Conservation (phyloP, 2,329 filamentous ascomycete genomes). For the Ceratocystis ficicola region DNA sequence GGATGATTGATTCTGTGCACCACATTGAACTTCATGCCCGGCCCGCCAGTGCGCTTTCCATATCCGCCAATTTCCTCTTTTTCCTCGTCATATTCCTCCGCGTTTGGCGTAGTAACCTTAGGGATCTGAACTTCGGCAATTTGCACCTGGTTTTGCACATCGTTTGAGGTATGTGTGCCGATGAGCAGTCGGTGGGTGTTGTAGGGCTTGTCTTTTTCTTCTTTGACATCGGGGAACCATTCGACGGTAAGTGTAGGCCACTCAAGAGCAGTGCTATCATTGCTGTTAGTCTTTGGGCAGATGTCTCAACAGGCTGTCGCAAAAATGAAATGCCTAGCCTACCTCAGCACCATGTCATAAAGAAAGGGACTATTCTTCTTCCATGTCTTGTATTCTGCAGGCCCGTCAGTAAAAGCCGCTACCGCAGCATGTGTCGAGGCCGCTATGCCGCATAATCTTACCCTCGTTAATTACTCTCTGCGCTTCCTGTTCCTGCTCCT, state of each 20-base stretch:
- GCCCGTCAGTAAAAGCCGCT: slow-evolving; percentile 22
- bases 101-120: slow-evolving; percentile 59
- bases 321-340: slow-evolving; percentile 21
- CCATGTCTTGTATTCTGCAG: slow-evolving; percentile 94
- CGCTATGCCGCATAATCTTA: slow-evolving; percentile 28
- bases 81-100: slow-evolving; percentile 80
- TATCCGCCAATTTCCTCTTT: slow-evolving; percentile 90
- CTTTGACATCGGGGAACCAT: slow-evolving; percentile 93
- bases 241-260: slow-evolving; percentile 97
- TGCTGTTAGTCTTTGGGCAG: slow-evolving; percentile 6
- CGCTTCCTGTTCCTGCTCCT: slow-evolving; percentile 60
- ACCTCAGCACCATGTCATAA: slow-evolving; percentile 92
- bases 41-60: slow-evolving; percentile 58
- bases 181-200: slow-evolving; percentile 79
- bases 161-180: slow-evolving; percentile 85
- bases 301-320: neutral
- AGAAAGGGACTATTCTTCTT: slow-evolving; percentile 99
- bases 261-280: slow-evolving; percentile 66
- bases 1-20: slow-evolving; percentile 94
- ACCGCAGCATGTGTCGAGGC: neutral
- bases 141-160: slow-evolving; percentile 79
- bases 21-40: slow-evolving; percentile 74
- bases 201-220: slow-evolving; percentile 75
- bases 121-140: slow-evolving; percentile 91
- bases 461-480: slow-evolving; percentile 92